Conservation (phyloP, 805 yeast species). For the Barnettozyma botsteinii region DNA sequence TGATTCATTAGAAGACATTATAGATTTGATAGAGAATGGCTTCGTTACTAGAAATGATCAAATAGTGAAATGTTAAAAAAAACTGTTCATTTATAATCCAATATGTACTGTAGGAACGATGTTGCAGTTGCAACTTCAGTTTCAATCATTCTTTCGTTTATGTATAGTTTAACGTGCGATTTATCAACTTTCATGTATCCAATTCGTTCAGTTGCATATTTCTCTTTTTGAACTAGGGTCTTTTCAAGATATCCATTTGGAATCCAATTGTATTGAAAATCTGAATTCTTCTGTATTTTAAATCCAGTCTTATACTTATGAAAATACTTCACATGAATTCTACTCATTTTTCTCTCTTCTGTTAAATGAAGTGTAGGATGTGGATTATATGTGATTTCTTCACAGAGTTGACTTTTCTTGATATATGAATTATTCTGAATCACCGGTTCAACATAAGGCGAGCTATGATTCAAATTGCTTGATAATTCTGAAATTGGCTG, state of each 20-base stretch:
- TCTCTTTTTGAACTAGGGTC: constrained; percentile 1
- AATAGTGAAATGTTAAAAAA: not conserved
- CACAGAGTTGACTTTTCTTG: constrained; percentile 1
- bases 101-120: constrained; percentile 12
- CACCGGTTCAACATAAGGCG: constrained; percentile 18
- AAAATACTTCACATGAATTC: constrained; percentile 4
- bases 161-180: constrained; percentile 4
- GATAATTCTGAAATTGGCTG: not conserved
- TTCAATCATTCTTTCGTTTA: constrained; percentile 16
- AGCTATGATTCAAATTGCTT: not conserved
- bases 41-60: constrained; percentile 17
- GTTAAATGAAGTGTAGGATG: constrained; percentile 2
- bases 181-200: constrained; percentile 7
- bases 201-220: constrained; percentile 13
- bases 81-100: not conserved
- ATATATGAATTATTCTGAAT: constrained; percentile 7
- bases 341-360: constrained; percentile 4
- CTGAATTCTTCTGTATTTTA: constrained; percentile 6
- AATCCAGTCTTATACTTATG: constrained; percentile 5
- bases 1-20: constrained; percentile 32
- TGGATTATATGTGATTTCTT: constrained; percentile 4
- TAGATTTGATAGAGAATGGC: constrained; percentile 32
- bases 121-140: constrained; percentile 11
- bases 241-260: constrained; percentile 21
- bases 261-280: constrained; percentile 15